phyloP scores from a whole-genome alignment of 805 yeast genomes.

The Henningerozyma blattae region DNA sequence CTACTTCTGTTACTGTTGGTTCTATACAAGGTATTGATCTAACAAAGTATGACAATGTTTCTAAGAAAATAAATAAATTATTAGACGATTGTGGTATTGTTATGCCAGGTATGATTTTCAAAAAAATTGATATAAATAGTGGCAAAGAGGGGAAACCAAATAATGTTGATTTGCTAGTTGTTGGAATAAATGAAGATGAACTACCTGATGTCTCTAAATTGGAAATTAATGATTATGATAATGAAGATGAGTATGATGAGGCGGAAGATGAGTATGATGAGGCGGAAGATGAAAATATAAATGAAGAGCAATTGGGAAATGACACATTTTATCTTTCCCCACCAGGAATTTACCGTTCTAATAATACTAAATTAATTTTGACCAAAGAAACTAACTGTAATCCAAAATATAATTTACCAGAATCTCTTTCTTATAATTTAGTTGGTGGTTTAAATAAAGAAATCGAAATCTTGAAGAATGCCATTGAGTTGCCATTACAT shows the following conservation, averaged over 20 bases:
- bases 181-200: constrained; percentile 21
- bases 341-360: constrained; percentile 32
- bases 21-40: constrained; percentile 9
- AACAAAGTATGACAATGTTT: constrained; percentile 6
- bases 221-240: constrained; percentile 7
- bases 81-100: constrained; percentile 47
- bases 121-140: constrained; percentile 12
- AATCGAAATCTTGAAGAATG: constrained; percentile 45
- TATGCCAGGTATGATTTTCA: constrained; percentile 40
- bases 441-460: constrained; percentile 74
- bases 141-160: constrained; percentile 1
- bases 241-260: constrained; percentile 2
- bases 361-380: constrained; percentile 19
- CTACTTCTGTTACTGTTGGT: constrained; percentile 27
- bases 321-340: constrained; percentile 41
- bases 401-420: constrained; percentile 34
- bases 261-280: no score
- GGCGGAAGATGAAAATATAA: no score
- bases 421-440: constrained; percentile 32
- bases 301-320: no score
- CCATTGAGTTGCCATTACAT: constrained; percentile 71
- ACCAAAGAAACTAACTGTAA: constrained; percentile 18
- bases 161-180: constrained; percentile 11
- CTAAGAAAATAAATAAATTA: constrained; percentile 29
- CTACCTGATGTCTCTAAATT: constrained; percentile 30